Evolutionary conservation across 163 green algal species (phyloP).

Genomic region (Scenedesmus sp.): DNA sequence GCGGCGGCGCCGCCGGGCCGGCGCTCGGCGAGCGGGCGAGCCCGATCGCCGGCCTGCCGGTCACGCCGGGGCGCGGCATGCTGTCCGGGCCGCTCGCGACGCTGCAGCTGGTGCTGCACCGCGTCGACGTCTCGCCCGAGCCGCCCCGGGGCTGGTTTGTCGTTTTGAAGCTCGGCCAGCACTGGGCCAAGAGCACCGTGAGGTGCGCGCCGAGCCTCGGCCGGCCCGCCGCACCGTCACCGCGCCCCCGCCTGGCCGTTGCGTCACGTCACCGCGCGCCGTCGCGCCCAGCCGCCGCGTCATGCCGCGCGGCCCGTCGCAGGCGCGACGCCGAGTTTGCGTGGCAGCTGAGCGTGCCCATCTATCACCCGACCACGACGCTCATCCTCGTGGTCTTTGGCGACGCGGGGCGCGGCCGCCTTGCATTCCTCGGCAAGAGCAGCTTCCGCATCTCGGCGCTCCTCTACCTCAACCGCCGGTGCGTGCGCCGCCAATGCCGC

Average conservation of each 20-base stretch:
- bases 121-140: slow-evolving; percentile 36
- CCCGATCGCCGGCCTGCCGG: slow-evolving; percentile 15
- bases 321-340: slow-evolving; percentile 25
- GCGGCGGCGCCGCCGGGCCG: not conserved
- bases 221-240: no score
- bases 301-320: no score
- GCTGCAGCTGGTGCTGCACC: slow-evolving; percentile 43
- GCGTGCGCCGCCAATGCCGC: not conserved
- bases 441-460: slow-evolving; percentile 42
- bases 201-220: not conserved
- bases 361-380: slow-evolving; percentile 47
- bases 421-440: slow-evolving; percentile 30
- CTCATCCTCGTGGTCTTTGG: slow-evolving; percentile 31
- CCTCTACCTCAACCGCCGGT: slow-evolving; percentile 44
- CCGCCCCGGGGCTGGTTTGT: slow-evolving; percentile 36
- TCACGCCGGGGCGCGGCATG: not conserved
- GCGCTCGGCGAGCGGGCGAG: not conserved
- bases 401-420: slow-evolving; percentile 11
- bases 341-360: slow-evolving; percentile 44
- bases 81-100: slow-evolving; percentile 37
- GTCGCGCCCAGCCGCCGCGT: no score
- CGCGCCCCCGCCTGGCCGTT: no score
- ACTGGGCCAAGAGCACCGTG: slow-evolving; percentile 34
- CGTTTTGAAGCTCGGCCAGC: slow-evolving; percentile 32
- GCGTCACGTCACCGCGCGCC: no score